Percentiles rank a stretch among this genome's conserved stretches.
phyloP scores from a whole-genome alignment of 495 filamentous ascomycete genomes.

The Podospora pseudocomata region DNA sequence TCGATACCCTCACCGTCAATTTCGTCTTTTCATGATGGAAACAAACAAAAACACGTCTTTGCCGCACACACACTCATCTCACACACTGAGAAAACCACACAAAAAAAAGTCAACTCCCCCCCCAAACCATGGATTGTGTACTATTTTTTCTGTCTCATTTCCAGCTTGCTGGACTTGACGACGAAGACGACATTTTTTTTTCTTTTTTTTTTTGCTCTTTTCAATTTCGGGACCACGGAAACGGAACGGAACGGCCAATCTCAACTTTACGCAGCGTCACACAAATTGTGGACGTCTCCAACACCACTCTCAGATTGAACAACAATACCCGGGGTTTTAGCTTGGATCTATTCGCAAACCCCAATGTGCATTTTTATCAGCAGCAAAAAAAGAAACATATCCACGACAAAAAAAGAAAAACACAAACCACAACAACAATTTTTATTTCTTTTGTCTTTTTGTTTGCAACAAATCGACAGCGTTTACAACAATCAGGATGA shows the following conservation, averaged over 20 bases:
- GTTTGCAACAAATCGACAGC: constrained; percentile 10
- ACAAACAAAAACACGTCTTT: not conserved
- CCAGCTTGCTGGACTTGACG: constrained; percentile 14
- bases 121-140: constrained; percentile 24
- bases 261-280: constrained; percentile 13
- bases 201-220: constrained; percentile 6
- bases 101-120: constrained; percentile 5
- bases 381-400: not conserved
- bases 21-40: not conserved
- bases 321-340: not conserved
- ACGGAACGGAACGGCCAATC: constrained; percentile 12
- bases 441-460: not conserved
- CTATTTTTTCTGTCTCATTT: constrained; percentile 20
- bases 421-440: constrained; percentile 4
- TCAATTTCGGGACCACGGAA: constrained; percentile 13
- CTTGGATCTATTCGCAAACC: not conserved
- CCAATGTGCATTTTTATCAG: not conserved
- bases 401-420: not conserved
- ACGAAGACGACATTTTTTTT: not conserved
- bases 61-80: constrained; percentile 15
- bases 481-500: not conserved
- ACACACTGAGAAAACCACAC: not conserved
- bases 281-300: constrained; percentile 2
- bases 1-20: constrained; percentile 1
- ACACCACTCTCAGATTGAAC: constrained; percentile 28